Percentiles rank a stretch among this genome's conserved stretches.
phyloP scores from a whole-genome alignment of 1,284 basidiomycete genomes.

The Irpex sp. region DNA sequence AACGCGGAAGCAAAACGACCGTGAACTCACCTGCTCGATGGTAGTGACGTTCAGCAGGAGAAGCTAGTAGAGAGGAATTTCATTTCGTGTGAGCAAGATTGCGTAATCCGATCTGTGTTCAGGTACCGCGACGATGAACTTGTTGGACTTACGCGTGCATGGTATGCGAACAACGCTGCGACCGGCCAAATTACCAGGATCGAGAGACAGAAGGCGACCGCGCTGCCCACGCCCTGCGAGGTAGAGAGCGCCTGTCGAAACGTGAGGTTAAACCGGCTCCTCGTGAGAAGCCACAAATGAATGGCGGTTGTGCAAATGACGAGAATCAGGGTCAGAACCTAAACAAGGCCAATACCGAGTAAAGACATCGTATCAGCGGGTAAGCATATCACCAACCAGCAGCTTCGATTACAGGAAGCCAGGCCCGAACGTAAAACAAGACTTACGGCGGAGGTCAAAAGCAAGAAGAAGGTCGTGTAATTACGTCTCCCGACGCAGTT shows the following conservation, averaged over 20 bases:
- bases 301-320: slow-evolving; percentile 80
- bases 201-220: slow-evolving; percentile 71
- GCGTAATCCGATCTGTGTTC: not conserved
- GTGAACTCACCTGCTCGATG: slow-evolving; percentile 78
- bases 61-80: slow-evolving; percentile 41
- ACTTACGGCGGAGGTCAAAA: slow-evolving; percentile 72
- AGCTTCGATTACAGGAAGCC: not conserved
- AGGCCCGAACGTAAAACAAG: slow-evolving; percentile 2
- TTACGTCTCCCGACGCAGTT: slow-evolving; percentile 91
- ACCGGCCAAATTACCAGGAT: slow-evolving; percentile 80
- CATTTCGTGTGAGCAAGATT: not conserved
- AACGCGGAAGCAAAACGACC: not conserved
- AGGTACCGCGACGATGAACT: not conserved
- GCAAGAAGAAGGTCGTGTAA: slow-evolving; percentile 85
- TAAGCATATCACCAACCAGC: slow-evolving; percentile 6
- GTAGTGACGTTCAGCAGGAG: slow-evolving; percentile 85
- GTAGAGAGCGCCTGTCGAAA: slow-evolving; percentile 56
- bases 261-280: slow-evolving; percentile 44
- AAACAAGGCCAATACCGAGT: slow-evolving; percentile 4
- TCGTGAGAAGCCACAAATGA: slow-evolving; percentile 71
- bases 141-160: slow-evolving; percentile 63
- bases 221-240: slow-evolving; percentile 65
- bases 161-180: slow-evolving; percentile 74
- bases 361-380: not conserved
- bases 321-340: slow-evolving; percentile 71